Evolutionary conservation across 1,284 basidiomycete genomes (phyloP).

Genomic region (Ceratorhiza oryzae-sativae): DNA sequence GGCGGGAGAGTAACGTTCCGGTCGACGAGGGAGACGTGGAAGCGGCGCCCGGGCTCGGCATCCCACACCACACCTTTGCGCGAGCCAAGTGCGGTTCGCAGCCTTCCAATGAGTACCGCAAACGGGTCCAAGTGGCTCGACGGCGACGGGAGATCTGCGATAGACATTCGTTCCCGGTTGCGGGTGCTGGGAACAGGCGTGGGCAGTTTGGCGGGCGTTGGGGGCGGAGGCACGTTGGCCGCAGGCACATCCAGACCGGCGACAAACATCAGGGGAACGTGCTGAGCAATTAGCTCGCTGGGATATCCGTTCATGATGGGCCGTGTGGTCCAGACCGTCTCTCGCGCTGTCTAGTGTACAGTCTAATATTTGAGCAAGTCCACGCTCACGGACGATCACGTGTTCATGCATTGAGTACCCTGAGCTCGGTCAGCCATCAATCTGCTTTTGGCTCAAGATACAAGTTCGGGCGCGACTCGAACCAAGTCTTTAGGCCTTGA

Average conservation of each 20-base stretch:
- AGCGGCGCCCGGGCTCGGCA: slow-evolving; percentile 60
- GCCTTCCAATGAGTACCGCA: slow-evolving; percentile 63
- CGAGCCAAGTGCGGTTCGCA: slow-evolving; percentile 67
- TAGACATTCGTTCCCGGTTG: slow-evolving; percentile 27
- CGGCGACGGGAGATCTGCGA: slow-evolving; percentile 20
- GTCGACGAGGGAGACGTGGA: slow-evolving; percentile 83
- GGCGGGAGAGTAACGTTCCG: slow-evolving; percentile 64
- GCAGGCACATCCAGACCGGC: slow-evolving; percentile 71
- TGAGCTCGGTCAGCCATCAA: too few relatives aligned
- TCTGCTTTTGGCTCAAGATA: too few relatives aligned
- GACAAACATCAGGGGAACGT: slow-evolving; percentile 91
- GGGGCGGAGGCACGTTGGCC: slow-evolving; percentile 34
- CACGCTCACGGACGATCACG: too few relatives aligned
- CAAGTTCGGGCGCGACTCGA: too few relatives aligned
- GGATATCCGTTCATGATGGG: slow-evolving; percentile 86
- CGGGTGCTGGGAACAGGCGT: slow-evolving; percentile 57
- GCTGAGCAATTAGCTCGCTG: slow-evolving; percentile 79
- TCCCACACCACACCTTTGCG: slow-evolving; percentile 58
- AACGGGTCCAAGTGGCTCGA: slow-evolving; percentile 47
- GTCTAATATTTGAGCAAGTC: too few relatives aligned
- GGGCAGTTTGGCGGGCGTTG: slow-evolving; percentile 40
- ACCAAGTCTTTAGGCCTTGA: too few relatives aligned
- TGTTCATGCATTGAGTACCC: too few relatives aligned
- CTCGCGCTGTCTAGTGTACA: too few relatives aligned
- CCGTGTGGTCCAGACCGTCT: too few relatives aligned